Conservation (phyloP, 495 filamentous ascomycete species). For the Penicillium canariense region DNA sequence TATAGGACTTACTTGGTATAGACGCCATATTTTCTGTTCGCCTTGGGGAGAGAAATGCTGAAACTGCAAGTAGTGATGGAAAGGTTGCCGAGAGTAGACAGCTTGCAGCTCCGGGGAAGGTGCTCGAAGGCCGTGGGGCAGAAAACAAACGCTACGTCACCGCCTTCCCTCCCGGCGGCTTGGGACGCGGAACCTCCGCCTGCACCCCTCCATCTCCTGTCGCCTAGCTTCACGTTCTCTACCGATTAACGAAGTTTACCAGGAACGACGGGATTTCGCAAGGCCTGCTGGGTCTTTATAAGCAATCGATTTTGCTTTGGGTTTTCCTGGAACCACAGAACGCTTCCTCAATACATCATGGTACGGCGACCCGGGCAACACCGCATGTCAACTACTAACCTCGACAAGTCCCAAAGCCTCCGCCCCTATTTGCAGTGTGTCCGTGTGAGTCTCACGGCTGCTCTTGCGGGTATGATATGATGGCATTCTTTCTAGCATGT, state of each 20-base stretch:
- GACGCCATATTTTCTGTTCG: conserved; percentile 51
- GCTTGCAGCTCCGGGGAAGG: conserved; percentile 24
- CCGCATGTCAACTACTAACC: background rate
- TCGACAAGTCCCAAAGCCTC: conserved; percentile 85
- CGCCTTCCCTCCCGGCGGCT: conserved; percentile 8
- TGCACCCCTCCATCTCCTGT: conserved; percentile 3
- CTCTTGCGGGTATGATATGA: conserved; percentile 56
- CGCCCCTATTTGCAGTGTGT: conserved; percentile 94
- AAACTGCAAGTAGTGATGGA: conserved; percentile 19
- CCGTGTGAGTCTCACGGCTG: conserved; percentile 88
- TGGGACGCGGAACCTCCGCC: background rate
- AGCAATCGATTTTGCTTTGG: background rate
- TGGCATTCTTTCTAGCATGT: no score
- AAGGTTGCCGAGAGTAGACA: conserved; percentile 30
- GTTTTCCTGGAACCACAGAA: background rate
- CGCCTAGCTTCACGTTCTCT: background rate
- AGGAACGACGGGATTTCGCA: background rate
- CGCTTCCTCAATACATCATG: conserved; percentile 14
- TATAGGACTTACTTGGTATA: conserved; percentile 54
- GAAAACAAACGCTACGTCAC: conserved; percentile 29
- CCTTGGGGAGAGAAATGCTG: background rate
- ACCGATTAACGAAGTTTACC: background rate
- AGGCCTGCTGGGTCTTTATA: background rate
- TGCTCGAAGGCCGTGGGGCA: conserved; percentile 36
- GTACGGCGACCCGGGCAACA: conserved; percentile 10